Conservation (phyloP, 495 filamentous ascomycete genomes). For the Hyaloscypha finlandica region DNA sequence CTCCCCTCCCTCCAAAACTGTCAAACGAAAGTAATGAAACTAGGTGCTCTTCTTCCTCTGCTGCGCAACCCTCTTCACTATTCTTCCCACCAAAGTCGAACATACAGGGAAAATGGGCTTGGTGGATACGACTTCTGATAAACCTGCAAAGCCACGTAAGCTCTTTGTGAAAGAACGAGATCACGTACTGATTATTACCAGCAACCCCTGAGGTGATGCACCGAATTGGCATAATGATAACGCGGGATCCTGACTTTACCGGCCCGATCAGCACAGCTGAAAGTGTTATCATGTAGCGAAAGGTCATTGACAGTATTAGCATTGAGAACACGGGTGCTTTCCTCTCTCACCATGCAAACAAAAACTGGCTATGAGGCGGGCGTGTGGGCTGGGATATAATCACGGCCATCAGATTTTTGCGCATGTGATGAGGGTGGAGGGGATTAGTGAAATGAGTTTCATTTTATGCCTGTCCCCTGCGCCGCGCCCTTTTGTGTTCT, state of each 20-base stretch:
- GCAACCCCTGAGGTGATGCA: conserved; percentile 42
- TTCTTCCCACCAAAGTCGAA: too few species aligned
- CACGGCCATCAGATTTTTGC: too few species aligned
- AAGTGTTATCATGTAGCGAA: conserved; percentile 41
- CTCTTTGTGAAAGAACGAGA: background rate
- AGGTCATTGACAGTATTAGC: conserved; percentile 45
- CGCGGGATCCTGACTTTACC: conserved; percentile 52
- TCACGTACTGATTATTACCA: conserved; percentile 26
- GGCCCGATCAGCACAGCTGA: conserved; percentile 46
- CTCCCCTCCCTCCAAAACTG: too few species aligned
- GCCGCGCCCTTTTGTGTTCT: too few species aligned
- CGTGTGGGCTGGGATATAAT: too few species aligned
- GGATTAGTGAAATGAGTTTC: too few species aligned
- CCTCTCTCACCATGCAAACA: conserved; percentile 56
- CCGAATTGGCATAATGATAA: conserved; percentile 31
- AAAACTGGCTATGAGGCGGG: conserved; percentile 44
- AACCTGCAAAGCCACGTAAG: background rate
- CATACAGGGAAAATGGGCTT: conserved; percentile 2
- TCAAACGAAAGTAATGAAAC: too few species aligned
- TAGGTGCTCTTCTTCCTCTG: too few species aligned
- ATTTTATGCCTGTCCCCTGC: too few species aligned
- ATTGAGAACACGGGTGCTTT: conserved; percentile 53
- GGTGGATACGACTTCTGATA: conserved; percentile 34
- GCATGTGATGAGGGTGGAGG: too few species aligned
- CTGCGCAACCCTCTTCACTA: too few species aligned